Evolutionary conservation across 1,139 yeast genomes (phyloP).

Genomic region (Pichia inconspicua): DNA sequence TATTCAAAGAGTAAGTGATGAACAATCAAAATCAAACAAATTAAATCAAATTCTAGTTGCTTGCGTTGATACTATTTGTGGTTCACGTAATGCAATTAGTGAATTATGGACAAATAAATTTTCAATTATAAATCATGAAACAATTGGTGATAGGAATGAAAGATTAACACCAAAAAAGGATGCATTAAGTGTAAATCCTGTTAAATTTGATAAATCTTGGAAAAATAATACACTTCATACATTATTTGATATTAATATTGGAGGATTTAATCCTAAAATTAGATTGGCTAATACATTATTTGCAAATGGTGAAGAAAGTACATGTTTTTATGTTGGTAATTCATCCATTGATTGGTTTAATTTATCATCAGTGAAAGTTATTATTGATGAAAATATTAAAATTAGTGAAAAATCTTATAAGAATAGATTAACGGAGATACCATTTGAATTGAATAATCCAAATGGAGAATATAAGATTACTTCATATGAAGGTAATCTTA

Average conservation of each 20-base stretch:
- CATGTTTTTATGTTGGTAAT: slow-evolving; percentile 18
- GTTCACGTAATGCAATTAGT: slow-evolving; percentile 37
- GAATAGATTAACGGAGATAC: slow-evolving; percentile 16
- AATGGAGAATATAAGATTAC: slow-evolving; percentile 29
- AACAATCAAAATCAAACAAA: slow-evolving; percentile 8
- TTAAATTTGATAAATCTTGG: slow-evolving; percentile 22
- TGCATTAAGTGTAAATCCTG: slow-evolving; percentile 17
- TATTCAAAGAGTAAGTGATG: slow-evolving; percentile 31
- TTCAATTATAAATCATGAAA: slow-evolving; percentile 16
- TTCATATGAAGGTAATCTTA: slow-evolving; percentile 39
- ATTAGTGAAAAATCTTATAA: slow-evolving; percentile 1
- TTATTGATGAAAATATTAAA: neutral
- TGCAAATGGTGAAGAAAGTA: slow-evolving; percentile 19
- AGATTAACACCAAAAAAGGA: slow-evolving; percentile 6
- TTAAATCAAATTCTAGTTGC: slow-evolving; percentile 38
- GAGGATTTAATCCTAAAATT: neutral
- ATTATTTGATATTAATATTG: slow-evolving; percentile 7
- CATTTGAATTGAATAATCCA: slow-evolving; percentile 9
- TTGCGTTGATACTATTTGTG: slow-evolving; percentile 41
- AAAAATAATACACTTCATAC: slow-evolving; percentile 7
- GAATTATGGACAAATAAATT: slow-evolving; percentile 36
- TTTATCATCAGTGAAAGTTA: slow-evolving; percentile 3
- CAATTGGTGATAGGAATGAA: slow-evolving; percentile 11
- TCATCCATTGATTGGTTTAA: slow-evolving; percentile 8
- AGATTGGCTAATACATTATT: slow-evolving; percentile 26